Conservation (phyloP, 805 yeast species). For the Kodamaea kaohsiungensis region DNA sequence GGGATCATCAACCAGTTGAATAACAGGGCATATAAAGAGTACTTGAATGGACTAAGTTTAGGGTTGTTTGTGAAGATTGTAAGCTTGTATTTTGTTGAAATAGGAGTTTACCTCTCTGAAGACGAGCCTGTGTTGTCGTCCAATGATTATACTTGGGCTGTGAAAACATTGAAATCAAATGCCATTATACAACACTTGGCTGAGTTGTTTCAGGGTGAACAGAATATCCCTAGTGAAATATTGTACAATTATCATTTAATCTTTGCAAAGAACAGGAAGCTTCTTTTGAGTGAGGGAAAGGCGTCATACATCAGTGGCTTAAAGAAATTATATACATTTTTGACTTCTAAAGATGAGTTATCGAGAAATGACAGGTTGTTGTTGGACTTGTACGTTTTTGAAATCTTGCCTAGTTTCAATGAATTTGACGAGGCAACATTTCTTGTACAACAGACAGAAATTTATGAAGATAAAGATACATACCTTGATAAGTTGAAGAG, state of each 20-base stretch:
- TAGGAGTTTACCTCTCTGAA: constrained; percentile 24
- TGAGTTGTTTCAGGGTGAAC: constrained; percentile 19
- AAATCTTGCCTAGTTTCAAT: constrained; percentile 34
- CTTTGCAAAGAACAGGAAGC: constrained; percentile 26
- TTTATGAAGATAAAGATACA: constrained; percentile 13
- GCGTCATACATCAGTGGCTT: constrained; percentile 9
- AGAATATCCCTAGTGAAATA: constrained; percentile 32
- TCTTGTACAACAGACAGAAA: constrained; percentile 25
- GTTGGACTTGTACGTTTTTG: constrained; percentile 34
- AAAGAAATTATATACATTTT: constrained; percentile 6
- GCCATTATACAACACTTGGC: constrained; percentile 19
- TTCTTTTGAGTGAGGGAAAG: constrained; percentile 11
- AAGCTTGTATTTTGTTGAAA: constrained; percentile 36
- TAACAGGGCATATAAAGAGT: constrained; percentile 20
- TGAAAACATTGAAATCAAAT: constrained; percentile 18
- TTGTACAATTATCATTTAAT: constrained; percentile 34
- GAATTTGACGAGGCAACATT: constrained; percentile 27
- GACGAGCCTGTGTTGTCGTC: background rate
- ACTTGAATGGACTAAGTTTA: constrained; percentile 19
- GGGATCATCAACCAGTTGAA: constrained; percentile 25
- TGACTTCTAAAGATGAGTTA: constrained; percentile 3
- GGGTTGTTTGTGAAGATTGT: constrained; percentile 34
- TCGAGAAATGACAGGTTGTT: constrained; percentile 22
- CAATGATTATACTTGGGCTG: constrained; percentile 11
- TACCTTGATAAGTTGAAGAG: constrained; percentile 11